Evolutionary conservation across 2,329 filamentous ascomycete genomes (phyloP), one percentile per base, ranked within the genome.

Genomic region (Colletotrichum sp.): DNA sequence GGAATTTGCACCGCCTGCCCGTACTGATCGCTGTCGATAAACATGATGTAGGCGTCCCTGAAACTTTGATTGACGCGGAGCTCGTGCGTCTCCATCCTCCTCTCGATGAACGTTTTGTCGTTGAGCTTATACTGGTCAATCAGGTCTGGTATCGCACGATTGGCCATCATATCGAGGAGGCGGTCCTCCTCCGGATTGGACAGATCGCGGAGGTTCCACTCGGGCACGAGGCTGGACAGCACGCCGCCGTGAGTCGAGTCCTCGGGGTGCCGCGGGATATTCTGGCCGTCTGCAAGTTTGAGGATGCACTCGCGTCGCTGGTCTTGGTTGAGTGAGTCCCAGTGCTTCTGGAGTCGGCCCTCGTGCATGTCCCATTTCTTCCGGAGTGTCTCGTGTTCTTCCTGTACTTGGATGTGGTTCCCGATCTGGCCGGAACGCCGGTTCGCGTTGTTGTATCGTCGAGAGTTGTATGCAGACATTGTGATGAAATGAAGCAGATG

Each of bases 191-290:
- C 78, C 0, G 82, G 78, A 1, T 79, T 76, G 5, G 83, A 76
- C 3, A 88, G 77, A 29, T 88, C 84, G 9, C 77, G 79, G 1
- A 88, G 69, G 70, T 88, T 87, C 81, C 81, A 83, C 62, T 88
- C 87, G 0, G 86, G 85, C 0, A 84, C 76, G 4, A 87, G 58
- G n/a, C 83, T 84, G 76, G 75, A 83, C 18, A 54, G 21, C 47
- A 83, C 77, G n/a, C 80, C 79, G 1, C 83, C 85, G 29, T 86
- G 16, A 0, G 82, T 81, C 4, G 33, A 31, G 66, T 88, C 85
- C 4, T 27, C 31, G 2, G 81, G 69, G 58, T 84, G 77, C 68
- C 81, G 81, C 21, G 86, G 78, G 4, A 87, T 80, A 12, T 63
- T 68, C 8, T 82, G 82, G 0, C 84, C 80, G 0, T 66, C 73